A percentile compares a stretch with the other conserved stretches of the same genome.
These are phyloP conservation scores for Boletus rufocinnamomeus DNA, from an alignment of 768 basidiomycete genomes.

Conservation along the genomic window DNA sequence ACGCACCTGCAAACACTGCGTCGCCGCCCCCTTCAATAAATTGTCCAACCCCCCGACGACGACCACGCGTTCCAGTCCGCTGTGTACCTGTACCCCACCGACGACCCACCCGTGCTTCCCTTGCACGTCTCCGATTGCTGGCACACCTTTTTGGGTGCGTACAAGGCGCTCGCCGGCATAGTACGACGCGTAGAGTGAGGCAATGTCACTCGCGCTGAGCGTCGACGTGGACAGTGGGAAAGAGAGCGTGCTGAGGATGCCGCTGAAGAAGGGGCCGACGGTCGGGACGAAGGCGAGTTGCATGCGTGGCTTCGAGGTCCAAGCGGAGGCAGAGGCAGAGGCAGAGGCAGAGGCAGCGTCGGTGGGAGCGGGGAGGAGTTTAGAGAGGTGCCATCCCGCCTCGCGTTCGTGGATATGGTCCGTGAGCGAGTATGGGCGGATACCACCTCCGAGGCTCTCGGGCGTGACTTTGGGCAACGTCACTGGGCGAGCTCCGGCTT, in stretches of 20 bases:
- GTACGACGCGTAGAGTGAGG: conserved; percentile 70
- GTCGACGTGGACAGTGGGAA: conserved; percentile 67
- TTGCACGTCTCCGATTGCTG: conserved; percentile 72
- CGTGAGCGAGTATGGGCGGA: conserved; percentile 87
- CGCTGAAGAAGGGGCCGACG: conserved; percentile 95
- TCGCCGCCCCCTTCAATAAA: conserved; percentile 95
- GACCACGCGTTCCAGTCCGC: conserved; percentile 85
- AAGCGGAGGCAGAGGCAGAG: not conserved
- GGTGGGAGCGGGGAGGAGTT: conserved; percentile 41
- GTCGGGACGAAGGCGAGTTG: conserved; percentile 84
- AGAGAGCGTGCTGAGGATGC: conserved; percentile 86
- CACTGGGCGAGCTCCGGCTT: conserved; percentile 62
- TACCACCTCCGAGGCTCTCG: conserved; percentile 69
- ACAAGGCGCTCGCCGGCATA: conserved; percentile 79
- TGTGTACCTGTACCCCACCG: conserved; percentile 94
- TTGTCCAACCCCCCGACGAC: conserved; percentile 97
- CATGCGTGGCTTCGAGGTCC: conserved; percentile 29
- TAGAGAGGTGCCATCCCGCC: conserved; percentile 79
- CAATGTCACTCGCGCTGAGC: conserved; percentile 72
- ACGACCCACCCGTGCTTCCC: conserved; percentile 86
- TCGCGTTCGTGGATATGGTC: conserved; percentile 99
- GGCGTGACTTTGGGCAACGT: conserved; percentile 83
- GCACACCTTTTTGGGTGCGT: conserved; percentile 65
- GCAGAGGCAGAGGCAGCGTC: not conserved
- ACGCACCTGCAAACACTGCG: conserved; percentile 93